Base-by-base conservation (phyloP, 306 rosid species). In the Quercus parvula region DNA sequence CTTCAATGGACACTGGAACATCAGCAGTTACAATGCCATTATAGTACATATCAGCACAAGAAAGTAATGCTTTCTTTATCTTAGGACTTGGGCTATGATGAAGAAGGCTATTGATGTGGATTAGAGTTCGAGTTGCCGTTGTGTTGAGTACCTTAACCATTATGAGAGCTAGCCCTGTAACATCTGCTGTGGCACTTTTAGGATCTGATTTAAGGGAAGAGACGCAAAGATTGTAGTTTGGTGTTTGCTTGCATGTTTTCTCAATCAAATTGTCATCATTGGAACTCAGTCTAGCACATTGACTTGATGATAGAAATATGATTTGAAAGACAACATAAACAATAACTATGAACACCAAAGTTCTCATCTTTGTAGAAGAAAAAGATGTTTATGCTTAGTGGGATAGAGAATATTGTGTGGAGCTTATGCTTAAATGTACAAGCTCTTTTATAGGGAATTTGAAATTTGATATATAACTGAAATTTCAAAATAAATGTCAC, bases 231-330 rank as follows among this genome's bases (percentile, higher is more conserved):
- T 58, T 25, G 27, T 62, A 70, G 13, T 78, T 44, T 11, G 91
- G 94, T 2, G 94, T 92, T n/a, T 81, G 31, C 56, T 61, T 75
- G 83, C 94, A 88, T 38, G 87, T 87, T 79, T 77, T 51, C 17
- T 79, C 70, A 0, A 90, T 81, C 61, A 87, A 66, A 10, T 46
- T 77, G 56, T 74, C 76, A 22, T 79, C 44, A 74, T 0, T 58
- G 64, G 15, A 2, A 62, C 17, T 38, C n/a, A 1, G 30, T 64
- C 73, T 81, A 75, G 75, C 73, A 17, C 22, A 15, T 14, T 85
- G 71, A 71, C 31, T 80, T 28, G 11, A 3, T 64, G 81, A 81
- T 22, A 70, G 55, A 64, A 82, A 75, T 14, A 49, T 44, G 75
- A 69, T 20, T 13, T 52, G 3, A 18, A 85, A 0, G 61, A 70